Percentiles rank a stretch among this genome's conserved stretches.
phyloP scores from a whole-genome alignment of 495 filamentous ascomycete genomes.

The Tricharina praecox region DNA sequence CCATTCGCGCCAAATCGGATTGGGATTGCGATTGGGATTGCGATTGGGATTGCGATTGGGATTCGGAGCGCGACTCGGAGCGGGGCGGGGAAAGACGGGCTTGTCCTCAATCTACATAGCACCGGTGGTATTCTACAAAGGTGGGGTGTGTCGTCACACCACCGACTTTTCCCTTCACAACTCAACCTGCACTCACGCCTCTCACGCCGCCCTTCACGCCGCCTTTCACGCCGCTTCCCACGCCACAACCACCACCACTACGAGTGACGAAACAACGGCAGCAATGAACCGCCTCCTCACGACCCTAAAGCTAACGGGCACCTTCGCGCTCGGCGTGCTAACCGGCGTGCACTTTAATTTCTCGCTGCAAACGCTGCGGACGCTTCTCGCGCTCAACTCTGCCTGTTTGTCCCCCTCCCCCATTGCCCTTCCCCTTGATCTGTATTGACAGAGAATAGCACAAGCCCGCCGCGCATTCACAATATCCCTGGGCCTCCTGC shows the following conservation, averaged over 20 bases:
- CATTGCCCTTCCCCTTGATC: no score
- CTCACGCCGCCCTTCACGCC: background rate
- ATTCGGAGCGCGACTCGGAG: no score
- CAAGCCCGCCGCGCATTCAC: constrained; percentile 38
- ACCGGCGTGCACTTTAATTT: constrained; percentile 31
- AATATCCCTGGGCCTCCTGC: constrained; percentile 37
- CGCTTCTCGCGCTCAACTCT: constrained; percentile 21
- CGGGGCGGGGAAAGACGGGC: no score
- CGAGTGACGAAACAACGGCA: background rate
- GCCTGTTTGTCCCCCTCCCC: constrained; percentile 18
- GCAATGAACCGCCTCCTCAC: constrained; percentile 8
- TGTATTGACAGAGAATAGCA: no score
- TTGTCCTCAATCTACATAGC: background rate
- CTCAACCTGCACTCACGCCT: no score
- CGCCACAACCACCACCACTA: no score
- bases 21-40: no score
- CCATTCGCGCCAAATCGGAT: no score
- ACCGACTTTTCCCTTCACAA: no score
- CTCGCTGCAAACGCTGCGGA: constrained; percentile 20
- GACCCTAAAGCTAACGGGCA: constrained; percentile 48
- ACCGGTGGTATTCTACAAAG: background rate
- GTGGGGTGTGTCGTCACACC: background rate
- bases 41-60: no score
- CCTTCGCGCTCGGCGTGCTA: constrained; percentile 49
- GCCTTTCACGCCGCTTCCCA: background rate